Evolutionary conservation across 164 flowering plant species (phyloP), one percentile per base, ranked within the genome.

Genomic region (Hamamelis virginiana): DNA sequence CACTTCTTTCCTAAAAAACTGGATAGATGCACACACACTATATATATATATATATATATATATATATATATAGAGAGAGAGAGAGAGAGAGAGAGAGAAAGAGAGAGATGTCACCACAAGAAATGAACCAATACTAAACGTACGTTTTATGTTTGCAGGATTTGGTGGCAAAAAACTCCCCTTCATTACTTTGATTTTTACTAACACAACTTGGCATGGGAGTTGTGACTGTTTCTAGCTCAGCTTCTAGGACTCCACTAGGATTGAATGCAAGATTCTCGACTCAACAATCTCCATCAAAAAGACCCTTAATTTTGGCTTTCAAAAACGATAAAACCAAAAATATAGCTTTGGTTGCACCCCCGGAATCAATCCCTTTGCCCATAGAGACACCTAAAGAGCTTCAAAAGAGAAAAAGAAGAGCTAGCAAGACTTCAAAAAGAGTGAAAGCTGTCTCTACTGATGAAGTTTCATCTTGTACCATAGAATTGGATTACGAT

Each of bases 191-290:
- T 22, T 5, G 22, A 19, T 15, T 5, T 66, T 27, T 55, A 23
- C 10, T 21, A 3, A 21, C 25, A 68, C 45, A 53, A 46, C 74
- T 82, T 85, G 92, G 85, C 74, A 95, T 95, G 99, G 99, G 97
- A 83, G 97, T 91, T 80, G 90, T 92, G 75, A 85, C 87, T 75
- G 80, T 87, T 62, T 90, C 97, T 13, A 85, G 91, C 81, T 88
- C 97, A 26, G 89, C 89, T 58, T 78, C 92, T n/a, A 80, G 83
- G 58, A 76, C 86, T 28, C 83, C 91, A 44, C 9, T 92, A 25
- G 91, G 94, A 69, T 77, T 88, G 66, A 74, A 77, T 28, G 10
- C 80, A 45, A 80, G 76, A 41, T 80, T 82, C 46, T 57, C 81
- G 44, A 66, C 68, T 53, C 77, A 74, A 8, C 58, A 68, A 56